Conservation (phyloP, 129 eudicot species). For the Ambrosia artemisiifolia region DNA sequence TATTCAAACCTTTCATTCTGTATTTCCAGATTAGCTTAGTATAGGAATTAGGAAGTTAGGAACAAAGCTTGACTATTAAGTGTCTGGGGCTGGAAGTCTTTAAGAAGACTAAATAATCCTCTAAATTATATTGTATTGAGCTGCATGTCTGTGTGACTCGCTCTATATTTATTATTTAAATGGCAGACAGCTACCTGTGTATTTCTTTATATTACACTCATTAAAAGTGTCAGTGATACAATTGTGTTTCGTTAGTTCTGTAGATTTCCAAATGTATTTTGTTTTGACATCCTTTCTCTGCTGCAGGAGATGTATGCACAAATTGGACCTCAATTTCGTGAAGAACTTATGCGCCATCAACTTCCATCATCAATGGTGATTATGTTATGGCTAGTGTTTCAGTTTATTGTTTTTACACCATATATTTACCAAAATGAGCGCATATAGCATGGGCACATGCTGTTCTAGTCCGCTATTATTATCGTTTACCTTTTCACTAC, state of each 20-base stretch:
- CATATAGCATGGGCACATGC: not conserved
- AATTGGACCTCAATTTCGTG: conserved; percentile 92
- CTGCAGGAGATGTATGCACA: conserved; percentile 94
- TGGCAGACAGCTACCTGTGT: not conserved
- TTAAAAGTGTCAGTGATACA: conserved; percentile 1
- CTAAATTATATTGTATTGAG: conserved; percentile 5
- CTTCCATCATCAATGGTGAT: conserved; percentile 78
- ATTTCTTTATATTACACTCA: conserved; percentile 7
- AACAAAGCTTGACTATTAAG: not conserved
- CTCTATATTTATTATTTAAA: not conserved
- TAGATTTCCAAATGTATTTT: conserved; percentile 1
- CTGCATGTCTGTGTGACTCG: not conserved
- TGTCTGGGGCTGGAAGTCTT: not conserved
- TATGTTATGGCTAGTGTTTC: not conserved
- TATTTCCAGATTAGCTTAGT: conserved; percentile 5
- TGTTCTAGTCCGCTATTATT: not conserved
- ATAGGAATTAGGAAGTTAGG: not conserved
- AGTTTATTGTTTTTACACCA: not conserved
- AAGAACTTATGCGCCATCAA: conserved; percentile 87
- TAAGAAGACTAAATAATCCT: not conserved
- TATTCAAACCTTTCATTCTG: not conserved
- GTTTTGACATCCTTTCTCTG: conserved; percentile 9
- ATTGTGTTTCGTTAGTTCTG: not conserved
- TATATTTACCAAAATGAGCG: not conserved
- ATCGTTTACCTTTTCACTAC: not conserved